A percentile compares a stretch with the other conserved stretches of the same genome.
These are phyloP conservation scores for Leptomonas pyrrhocoris DNA, from an alignment of 208 protist species.

Conservation along the genomic window DNA sequence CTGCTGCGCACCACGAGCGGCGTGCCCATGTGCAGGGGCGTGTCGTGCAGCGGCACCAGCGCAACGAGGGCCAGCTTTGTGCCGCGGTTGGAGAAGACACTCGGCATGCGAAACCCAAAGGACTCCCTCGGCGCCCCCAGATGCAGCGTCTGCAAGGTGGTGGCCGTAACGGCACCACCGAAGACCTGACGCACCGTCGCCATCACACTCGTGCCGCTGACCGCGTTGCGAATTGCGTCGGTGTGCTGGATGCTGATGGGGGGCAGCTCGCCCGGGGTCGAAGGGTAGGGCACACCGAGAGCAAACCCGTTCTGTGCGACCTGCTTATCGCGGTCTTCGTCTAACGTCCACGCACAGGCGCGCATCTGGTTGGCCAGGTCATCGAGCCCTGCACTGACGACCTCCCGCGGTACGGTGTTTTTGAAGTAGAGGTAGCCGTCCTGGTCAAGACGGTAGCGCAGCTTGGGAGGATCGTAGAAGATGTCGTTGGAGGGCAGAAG, in stretches of 20 bases:
- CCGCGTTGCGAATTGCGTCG: constrained; percentile 61
- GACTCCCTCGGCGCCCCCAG: constrained; percentile 67
- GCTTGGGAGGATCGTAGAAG: constrained; percentile 84
- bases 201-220: constrained; percentile 85
- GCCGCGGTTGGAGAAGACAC: constrained; percentile 76
- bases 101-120: constrained; percentile 78
- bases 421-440: constrained; percentile 90
- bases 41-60: constrained; percentile 83
- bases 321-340: constrained; percentile 49
- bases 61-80: constrained; percentile 82
- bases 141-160: constrained; percentile 72
- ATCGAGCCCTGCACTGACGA: constrained; percentile 59
- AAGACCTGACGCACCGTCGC: constrained; percentile 85
- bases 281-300: constrained; percentile 73
- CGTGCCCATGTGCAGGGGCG: constrained; percentile 72
- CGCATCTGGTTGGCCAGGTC: constrained; percentile 74
- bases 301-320: constrained; percentile 60
- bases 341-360: constrained; percentile 58
- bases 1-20: constrained; percentile 77
- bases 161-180: constrained; percentile 63
- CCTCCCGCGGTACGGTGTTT: constrained; percentile 68
- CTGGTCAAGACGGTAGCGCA: constrained; percentile 79
- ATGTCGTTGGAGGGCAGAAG: constrained; percentile 85
- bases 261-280: constrained; percentile 44
- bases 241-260: constrained; percentile 63